A percentile compares a stretch with the other conserved stretches of the same genome.
These are phyloP conservation scores for Climacium dendroides DNA, from an alignment of 225 moss, liverwort and hornwort species.

Conservation along the genomic window DNA sequence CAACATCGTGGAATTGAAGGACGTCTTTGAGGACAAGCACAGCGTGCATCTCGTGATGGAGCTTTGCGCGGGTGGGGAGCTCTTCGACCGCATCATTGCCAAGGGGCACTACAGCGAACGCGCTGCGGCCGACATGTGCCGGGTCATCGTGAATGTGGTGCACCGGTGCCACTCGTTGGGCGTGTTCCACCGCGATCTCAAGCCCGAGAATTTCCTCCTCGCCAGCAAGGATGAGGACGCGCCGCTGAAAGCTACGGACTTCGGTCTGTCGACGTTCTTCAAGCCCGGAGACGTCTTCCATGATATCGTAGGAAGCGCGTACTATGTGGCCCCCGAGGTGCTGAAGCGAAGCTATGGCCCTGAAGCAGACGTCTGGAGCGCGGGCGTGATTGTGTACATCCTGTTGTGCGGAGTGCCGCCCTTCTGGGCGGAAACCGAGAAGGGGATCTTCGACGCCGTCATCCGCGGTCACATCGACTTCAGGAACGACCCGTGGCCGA, in stretches of 20 bases:
- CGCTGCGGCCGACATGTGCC: conserved; percentile 27
- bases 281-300: conserved; percentile 29
- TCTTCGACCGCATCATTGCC: conserved; percentile 42
- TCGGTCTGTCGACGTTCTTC: conserved; percentile 40
- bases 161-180: conserved; percentile 38
- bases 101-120: conserved; percentile 49
- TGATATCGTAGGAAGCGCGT: conserved; percentile 38
- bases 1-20: conserved; percentile 34
- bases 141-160: conserved; percentile 40
- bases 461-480: conserved; percentile 34
- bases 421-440: conserved; percentile 45
- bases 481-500: conserved; percentile 28
- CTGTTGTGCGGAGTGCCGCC: conserved; percentile 43
- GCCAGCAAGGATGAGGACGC: conserved; percentile 27
- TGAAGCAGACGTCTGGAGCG: conserved; percentile 49
- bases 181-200: conserved; percentile 44
- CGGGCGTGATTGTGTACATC: conserved; percentile 43
- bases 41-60: conserved; percentile 37
- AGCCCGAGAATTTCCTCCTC: conserved; percentile 41
- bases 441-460: conserved; percentile 39
- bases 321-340: conserved; percentile 46
- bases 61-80: conserved; percentile 44
- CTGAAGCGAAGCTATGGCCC: conserved; percentile 33
- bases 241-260: conserved; percentile 40
- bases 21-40: conserved; percentile 40